Evolutionary conservation across 2,329 filamentous ascomycete species (phyloP).

Genomic region (Phialemonium atrogriseum): DNA sequence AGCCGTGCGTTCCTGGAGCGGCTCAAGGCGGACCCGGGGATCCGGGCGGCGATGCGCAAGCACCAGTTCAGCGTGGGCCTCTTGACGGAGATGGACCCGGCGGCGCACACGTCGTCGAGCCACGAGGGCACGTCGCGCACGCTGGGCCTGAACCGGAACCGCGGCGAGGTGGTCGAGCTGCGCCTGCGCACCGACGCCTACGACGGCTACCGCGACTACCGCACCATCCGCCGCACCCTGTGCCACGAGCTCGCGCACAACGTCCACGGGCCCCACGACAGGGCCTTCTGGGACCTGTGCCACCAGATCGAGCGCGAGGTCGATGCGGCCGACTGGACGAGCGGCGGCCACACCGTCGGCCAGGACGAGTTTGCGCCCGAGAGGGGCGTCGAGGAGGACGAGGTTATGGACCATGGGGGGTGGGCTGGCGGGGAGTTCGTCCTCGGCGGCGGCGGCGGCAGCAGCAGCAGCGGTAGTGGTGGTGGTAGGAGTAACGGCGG

Average conservation of each 20-base stretch:
- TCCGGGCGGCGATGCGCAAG: slow-evolving; percentile 72
- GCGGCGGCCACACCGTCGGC: slow-evolving; percentile 58
- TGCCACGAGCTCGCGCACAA: slow-evolving; percentile 96
- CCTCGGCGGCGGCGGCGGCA: slow-evolving; percentile 11
- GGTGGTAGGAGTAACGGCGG: not conserved
- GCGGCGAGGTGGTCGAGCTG: slow-evolving; percentile 84
- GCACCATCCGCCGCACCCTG: slow-evolving; percentile 80
- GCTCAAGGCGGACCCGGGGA: slow-evolving; percentile 75
- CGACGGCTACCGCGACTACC: slow-evolving; percentile 90
- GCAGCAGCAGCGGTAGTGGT: slow-evolving; percentile 3
- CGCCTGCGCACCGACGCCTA: slow-evolving; percentile 87
- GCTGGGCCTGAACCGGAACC: slow-evolving; percentile 79
- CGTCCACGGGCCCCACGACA: slow-evolving; percentile 75
- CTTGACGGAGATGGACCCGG: slow-evolving; percentile 92
- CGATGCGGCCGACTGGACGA: slow-evolving; percentile 67
- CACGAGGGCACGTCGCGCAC: slow-evolving; percentile 69
- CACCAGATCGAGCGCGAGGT: slow-evolving; percentile 84
- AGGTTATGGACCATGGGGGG: slow-evolving; percentile 13
- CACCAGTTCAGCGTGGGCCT: slow-evolving; percentile 80
- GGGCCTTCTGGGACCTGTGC: slow-evolving; percentile 83
- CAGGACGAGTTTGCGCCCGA: slow-evolving; percentile 22
- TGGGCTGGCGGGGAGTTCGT: slow-evolving; percentile 16
- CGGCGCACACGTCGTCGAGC: slow-evolving; percentile 62
- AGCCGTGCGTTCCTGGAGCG: slow-evolving; percentile 65
- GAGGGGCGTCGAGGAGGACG: slow-evolving; percentile 9